Base-by-base conservation (phyloP, 768 basidiomycete genomes). In the Leccinum longicurvipes region DNA sequence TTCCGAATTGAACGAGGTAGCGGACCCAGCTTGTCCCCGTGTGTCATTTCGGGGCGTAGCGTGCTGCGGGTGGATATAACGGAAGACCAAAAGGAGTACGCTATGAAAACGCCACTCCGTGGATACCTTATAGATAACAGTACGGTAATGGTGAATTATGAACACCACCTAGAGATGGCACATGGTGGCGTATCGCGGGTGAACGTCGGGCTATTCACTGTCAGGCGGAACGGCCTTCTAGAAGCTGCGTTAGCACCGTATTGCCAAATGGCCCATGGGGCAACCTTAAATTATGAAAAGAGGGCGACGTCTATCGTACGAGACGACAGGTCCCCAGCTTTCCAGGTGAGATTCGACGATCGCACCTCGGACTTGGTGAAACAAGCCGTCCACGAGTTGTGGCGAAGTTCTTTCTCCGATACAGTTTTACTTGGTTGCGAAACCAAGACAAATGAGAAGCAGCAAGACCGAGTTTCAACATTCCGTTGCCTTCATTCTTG, bases 181-280 rank as follows among this genome's bases (percentile, higher is more conserved):
- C 52, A 48, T 59, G 60, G 25, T 48, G 27, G 12, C 36, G 25
- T 3, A 55, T 49, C 25, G 25, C 46, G 50, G 21, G 32, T 7
- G 21, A 12, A 11, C 19, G 28, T 29, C 23, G 46, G 23, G n/a
- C 6, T 27, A 44, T 23, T 27, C 45, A 46, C 45, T 6, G 21
- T 51, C 39, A 27, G 47, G 47, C 51, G 53, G 44, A 52, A 52
- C n/a, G 21, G 4, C 25, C 17, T 54, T 44, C 39, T 23, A 19
- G 39, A 41, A 31, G 50, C 36, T 27, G 61, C 47, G 29, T 24
- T 53, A 49, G 12, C 11, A 21, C 44, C 50, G 39, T 50, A 47
- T 46, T 46, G 23, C 23, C 19, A 41, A 23, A 29, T 44, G 36
- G 56, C 58, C 28, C 42, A 63, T 63, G 53, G 57, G 51, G 47